Percentiles rank a stretch among this genome's conserved stretches.
Evolutionary conservation across 768 basidiomycete genomes (phyloP).

Genomic region (Hirschioporus abietinus): DNA sequence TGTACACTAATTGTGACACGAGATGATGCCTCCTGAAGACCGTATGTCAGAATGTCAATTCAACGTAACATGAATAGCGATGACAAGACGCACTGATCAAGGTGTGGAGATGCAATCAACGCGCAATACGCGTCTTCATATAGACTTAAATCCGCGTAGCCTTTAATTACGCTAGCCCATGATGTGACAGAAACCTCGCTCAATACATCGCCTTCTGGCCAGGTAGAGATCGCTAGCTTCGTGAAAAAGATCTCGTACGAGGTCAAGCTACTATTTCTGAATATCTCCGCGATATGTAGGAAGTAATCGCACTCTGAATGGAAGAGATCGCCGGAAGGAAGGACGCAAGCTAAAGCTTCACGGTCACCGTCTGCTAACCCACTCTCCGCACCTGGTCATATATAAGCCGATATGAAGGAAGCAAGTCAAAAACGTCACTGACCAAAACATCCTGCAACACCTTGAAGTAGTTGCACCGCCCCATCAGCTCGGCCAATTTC

Average conservation of each 20-base stretch:
- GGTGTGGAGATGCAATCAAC: conserved; percentile 67
- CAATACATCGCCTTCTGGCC: conserved; percentile 46
- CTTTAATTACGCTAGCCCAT: conserved; percentile 76
- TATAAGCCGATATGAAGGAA: conserved; percentile 9
- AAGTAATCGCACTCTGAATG: conserved; percentile 72
- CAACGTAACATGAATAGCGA: conserved; percentile 6
- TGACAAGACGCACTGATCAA: conserved; percentile 53
- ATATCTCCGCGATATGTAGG: conserved; percentile 68
- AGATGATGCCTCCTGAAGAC: conserved; percentile 69
- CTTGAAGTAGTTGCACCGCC: conserved; percentile 66
- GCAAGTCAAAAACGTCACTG: conserved; percentile 22
- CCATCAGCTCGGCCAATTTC: conserved; percentile 66
- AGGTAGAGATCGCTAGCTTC: conserved; percentile 73
- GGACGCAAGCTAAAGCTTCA: conserved; percentile 54
- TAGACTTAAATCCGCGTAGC: conserved; percentile 61
- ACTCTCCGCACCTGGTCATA: conserved; percentile 39
- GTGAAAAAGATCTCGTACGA: conserved; percentile 69
- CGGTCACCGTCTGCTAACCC: conserved; percentile 54
- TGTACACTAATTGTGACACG: conserved; percentile 75
- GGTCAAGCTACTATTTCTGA: conserved; percentile 51
- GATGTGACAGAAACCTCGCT: conserved; percentile 37
- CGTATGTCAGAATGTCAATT: conserved; percentile 1
- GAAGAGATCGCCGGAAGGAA: conserved; percentile 52
- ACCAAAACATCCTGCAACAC: conserved; percentile 74
- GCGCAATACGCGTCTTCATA: conserved; percentile 88